Evolutionary conservation across 1,284 basidiomycete species (phyloP), one percentile per base, ranked within the genome.

Genomic region (Inonotus obliquus): DNA sequence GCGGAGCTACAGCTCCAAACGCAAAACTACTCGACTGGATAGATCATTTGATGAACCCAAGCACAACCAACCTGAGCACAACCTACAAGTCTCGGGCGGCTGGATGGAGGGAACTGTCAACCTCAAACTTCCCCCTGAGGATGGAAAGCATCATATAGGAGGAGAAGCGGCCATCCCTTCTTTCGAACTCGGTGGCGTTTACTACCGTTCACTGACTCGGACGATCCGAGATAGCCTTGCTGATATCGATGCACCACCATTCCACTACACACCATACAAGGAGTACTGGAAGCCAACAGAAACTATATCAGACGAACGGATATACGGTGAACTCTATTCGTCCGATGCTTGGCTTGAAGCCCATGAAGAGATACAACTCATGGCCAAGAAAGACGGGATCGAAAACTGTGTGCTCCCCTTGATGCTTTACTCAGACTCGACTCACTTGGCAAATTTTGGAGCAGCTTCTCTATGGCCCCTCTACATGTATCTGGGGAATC

Each of bases 371-470:
- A 14, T 76, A 4, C 64, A 67, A 35, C n/a, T 47, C 9, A 37
- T 44, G 19, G 51, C 57, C 13, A 29, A 54, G 5, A 17, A 39
- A 0, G 41, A 4, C 61, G 68, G 2, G 64, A 76, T 32, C 4
- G 32, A 32, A 4, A 32, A 32, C 32, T 32, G 4, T 9, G 67
- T 66, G 1, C 64, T 63, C 0, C 53, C 77, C 2, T 72, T 75
- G 68, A 73, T 75, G 69, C 44, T 76, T 5, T 75, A 69, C 65
- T 77, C 75, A 0, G 75, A 77, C 61, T 65, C 69, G 2, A 76
- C 72, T 0, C 74, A 73, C 32, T 67, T 75, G 9, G 64, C 75
- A 13, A 65, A 65, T 19, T 76, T 76, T 64, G 72, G 73, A 0
- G 67, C 27, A 14, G 69, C 69, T 0, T 68, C 69, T 11, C 62